Evolutionary conservation across 768 basidiomycete genomes (phyloP), one percentile per base, ranked within the genome.

Genomic region (Lactarius psammicola): DNA sequence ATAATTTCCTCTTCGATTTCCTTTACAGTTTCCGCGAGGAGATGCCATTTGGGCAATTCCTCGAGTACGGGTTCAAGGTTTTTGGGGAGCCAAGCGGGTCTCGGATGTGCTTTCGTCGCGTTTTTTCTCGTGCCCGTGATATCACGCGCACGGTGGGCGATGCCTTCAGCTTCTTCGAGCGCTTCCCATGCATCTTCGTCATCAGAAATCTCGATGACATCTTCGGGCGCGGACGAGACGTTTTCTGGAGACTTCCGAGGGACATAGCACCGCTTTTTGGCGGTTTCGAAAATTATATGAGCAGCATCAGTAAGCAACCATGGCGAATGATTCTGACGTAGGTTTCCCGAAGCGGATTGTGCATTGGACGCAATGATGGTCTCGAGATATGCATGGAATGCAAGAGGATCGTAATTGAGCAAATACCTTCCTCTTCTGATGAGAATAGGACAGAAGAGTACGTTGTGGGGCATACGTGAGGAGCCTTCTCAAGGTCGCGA

Each of bases 261-360:
- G 3, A 81, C 81, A 71, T 93, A 97, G 66, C 92, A 95, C n/a
- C 95, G 78, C 23, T 85, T 82, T 73, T 90, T 89, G 1, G 94
- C 92, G 8, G 82, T 81, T 68, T 85, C 83, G 74, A 98, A 92
- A 36, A 99, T 90, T 33, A 86, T 81, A 71, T 95, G 87, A 11
- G 95, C 95, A 0, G 94, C 89, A 68, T 97, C 94, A 8, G 92
- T 95, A 62, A 94, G 85, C 76, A 98, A 86, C 97, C 94, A 94
- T 3, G 89, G 91, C 3, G 87, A 88, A 64, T 87, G 88, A 68
- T 94, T 82, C 67, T 87, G 84, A 60, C 85, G 84, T 18, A 80
- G 73, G 20, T 77, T 78, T 11, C 90, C 89, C 3, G 82, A 76
- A 0, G 75, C 72, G 7, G 79, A 80, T 3, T 77, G 77, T 0